Base-by-base conservation (phyloP, 2,329 filamentous ascomycete species). In the Rhexocercosporidium sp. region DNA sequence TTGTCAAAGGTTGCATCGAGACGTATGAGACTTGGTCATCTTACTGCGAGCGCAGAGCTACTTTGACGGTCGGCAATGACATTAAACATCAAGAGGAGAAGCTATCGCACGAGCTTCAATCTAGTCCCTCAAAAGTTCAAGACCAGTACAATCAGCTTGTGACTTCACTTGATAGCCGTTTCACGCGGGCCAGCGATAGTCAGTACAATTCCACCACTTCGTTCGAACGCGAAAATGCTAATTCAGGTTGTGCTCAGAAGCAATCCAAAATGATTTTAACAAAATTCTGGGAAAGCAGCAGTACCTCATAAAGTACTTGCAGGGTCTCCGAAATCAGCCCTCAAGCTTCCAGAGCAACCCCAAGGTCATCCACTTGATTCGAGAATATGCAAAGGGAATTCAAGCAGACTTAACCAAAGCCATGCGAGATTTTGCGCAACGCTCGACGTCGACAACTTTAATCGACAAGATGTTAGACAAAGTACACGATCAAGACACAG, bases 1-100 rank as follows among this genome's bases (percentile, higher is more conserved):
- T 59, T 34, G 49, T 53, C 49, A 53, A 53, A 27, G 49, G 49
- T 20, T 53, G 49, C 49, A 53, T 53, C 18, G 49, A 53, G 11
- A 53, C 49, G 20, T 53, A 53, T 18, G 49, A 53, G 20, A 53
- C 49, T 18, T 53, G 49, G 49, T 53, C 49, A 18, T 5, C 49
- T 25, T 53, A 53, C 27, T 20, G 27, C 20, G 27, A 53, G 22
- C 49, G 18, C 27, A 53, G 27, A 53, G 27, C 20, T 3, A 1
- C 49, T 27, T 11, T 27, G 14, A 11, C 12, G 3, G 7, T 31
- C 14, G 14, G 49, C 4, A 53, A 53, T 27, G 27, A 31, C 49
- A 31, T 16, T 11, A 53, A 53, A 27, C 22, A 16, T 27, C 22
- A 53, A 53, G 49, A 53, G 49, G 49, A 53, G 22, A 53, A 53